Base-by-base conservation (phyloP, 2,329 filamentous ascomycete species). In the Chrysoporthe deuterocubensis region DNA sequence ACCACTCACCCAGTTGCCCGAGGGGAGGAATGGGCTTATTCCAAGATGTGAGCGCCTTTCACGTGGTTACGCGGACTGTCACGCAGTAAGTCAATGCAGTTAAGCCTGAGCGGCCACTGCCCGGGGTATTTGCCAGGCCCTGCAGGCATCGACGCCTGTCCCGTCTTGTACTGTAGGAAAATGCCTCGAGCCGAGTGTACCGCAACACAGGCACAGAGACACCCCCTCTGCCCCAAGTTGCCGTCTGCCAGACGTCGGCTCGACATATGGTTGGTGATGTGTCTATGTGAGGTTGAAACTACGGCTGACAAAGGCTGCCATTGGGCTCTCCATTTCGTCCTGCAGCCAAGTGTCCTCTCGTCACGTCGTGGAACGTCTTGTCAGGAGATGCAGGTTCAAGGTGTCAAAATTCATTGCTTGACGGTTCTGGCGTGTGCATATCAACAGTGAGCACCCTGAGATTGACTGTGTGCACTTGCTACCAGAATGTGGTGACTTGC, bases 301-400 rank as follows among this genome's bases (percentile, higher is more conserved):
- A 54, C 32, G 44, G 42, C 44, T 50, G 61, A 64, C 61, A 64
- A 54, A 16, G 61, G 37, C 6, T 56, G 61, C 61, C 34, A 63
- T 34, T 52, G 32, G 11, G 21, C 48, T 9, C 21, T 40, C 3
- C 32, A 54, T n/a, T 43, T n/a, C n/a, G 11, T 56, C n/a, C 61
- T 52, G 56, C 34, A 65, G 56, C 54, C 56, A 43, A 65, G 14
- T 26, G n/a, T 21, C 43, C n/a, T 9, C 44, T n/a, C 56, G n/a
- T 65, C 44, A 59, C 44, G 54, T 43, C 18, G 63, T 54, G 54
- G 32, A 50, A 50, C 63, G n/a, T 37, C 16, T 40, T 21, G 32
- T 40, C 54, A 37, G 54, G 8, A 40, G 32, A n/a, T 21, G 54
- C 18, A 57, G 14, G 9, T 13, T 40, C 50, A 54, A 54, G 50